Base-by-base conservation (phyloP, 176 grass and related monocot species). In the Aechmea fasciata region DNA sequence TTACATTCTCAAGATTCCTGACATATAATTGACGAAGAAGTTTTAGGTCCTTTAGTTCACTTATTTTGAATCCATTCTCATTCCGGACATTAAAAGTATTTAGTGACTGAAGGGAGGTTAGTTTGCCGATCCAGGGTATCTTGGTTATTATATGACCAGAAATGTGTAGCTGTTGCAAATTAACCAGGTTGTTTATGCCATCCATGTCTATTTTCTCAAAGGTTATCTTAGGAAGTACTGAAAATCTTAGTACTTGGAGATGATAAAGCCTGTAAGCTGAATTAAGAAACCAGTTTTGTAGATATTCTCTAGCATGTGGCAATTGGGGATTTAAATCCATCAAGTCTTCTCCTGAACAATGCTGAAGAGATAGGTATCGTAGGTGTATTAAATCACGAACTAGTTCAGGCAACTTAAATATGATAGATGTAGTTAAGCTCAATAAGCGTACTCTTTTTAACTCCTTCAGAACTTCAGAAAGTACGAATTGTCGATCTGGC, bases 81-180 rank as follows among this genome's bases (percentile, higher is more conserved):
- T 69, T 69, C 11, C 8, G 19, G 10, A 70, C 55, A 51, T 63
- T 52, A 19, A 57, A 57, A 2, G 29, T 13, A 28, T 79, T 72
- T 13, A 79, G 41, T 26, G 71, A 59, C 57, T 79, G 77, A 57
- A 79, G 77, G 64, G 65, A 67, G 18, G 47, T 79, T 49, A 79
- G 15, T 67, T 67, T 79, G 6, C 69, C 77, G 49, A 72, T 64
- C 0, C 0, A 50, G 57, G 12, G 49, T 66, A 72, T 79, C 55
- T 57, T 72, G 14, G 2, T 1, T 33, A 69, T 55, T 11, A 63
- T 63, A 1, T 78, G 47, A 18, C 50, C 75, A 61, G 69, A 9
- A 33, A 67, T 57, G 11, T 70, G 52, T 50, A 78, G 69, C 47
- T 78, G 67, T 14, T 57, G 65, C 63, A 15, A 18, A 2, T 57